phyloP scores from a whole-genome alignment of 2,329 filamentous ascomycete genomes.

The Paracoccidioides brasiliensis region DNA sequence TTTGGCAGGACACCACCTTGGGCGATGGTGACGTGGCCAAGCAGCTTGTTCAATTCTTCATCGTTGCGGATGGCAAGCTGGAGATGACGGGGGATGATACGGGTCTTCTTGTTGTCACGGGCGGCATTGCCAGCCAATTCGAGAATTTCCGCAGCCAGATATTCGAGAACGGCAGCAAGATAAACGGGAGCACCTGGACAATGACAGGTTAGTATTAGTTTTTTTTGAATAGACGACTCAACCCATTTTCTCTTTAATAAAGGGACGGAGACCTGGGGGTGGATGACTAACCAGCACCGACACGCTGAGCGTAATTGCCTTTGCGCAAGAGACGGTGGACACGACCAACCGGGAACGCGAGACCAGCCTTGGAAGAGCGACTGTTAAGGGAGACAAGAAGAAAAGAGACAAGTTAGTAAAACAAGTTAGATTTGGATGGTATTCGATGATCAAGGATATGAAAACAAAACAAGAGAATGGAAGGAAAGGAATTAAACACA shows the following conservation, averaged over 20 bases:
- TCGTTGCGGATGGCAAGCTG: conserved; percentile 99
- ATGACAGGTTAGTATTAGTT: conserved; percentile 15
- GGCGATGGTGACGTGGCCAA: conserved; percentile 91
- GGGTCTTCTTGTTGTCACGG: conserved; percentile 99
- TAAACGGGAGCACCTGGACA: conserved; percentile 70
- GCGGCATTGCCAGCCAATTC: conserved; percentile 97
- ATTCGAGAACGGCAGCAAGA: conserved; percentile 93
- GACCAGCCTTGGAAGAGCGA: conserved; percentile 97
- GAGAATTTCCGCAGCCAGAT: conserved; percentile 96
- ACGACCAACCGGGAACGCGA: conserved; percentile 98
- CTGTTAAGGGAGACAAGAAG: conserved; percentile 35
- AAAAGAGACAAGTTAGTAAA: not conserved
- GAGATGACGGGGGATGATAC: conserved; percentile 97
- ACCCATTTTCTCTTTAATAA: not conserved
- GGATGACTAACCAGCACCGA: conserved; percentile 64
- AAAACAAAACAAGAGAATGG: not conserved
- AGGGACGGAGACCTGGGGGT: not conserved
- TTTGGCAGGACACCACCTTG: conserved; percentile 95
- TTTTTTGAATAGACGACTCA: too few relatives aligned
- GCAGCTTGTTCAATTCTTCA: conserved; percentile 98
- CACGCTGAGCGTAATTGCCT: conserved; percentile 99
- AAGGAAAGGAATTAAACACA: conserved; percentile 34
- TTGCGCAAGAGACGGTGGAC: conserved; percentile 97
- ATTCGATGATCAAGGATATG: not conserved
- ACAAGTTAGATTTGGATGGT: not conserved